A percentile compares a stretch with the other conserved stretches of the same genome.
phyloP scores from a whole-genome alignment of 495 filamentous ascomycete genomes.

The Penicillium verhagenii region DNA sequence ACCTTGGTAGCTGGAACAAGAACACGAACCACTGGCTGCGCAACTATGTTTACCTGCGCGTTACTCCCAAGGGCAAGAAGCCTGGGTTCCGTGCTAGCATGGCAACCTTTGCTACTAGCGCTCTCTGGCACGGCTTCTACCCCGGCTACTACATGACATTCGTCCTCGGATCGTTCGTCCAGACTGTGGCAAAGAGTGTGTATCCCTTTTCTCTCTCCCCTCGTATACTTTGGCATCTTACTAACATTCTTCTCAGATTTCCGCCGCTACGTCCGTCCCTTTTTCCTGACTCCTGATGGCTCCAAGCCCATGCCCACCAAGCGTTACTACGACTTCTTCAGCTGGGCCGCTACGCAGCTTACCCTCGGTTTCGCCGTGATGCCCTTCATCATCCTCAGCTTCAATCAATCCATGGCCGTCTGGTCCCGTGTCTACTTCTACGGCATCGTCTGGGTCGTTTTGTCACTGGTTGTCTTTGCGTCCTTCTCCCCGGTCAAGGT shows the following conservation, averaged over 20 bases:
- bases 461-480: conserved; percentile 70
- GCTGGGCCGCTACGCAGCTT: conserved; percentile 76
- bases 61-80: conserved; percentile 93
- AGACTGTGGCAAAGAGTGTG: conserved; percentile 91
- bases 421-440: conserved; percentile 94
- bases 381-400: conserved; percentile 79
- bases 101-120: conserved; percentile 90
- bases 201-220: conserved; percentile 1
- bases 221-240: not conserved
- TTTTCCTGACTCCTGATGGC: conserved; percentile 81
- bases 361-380: conserved; percentile 77
- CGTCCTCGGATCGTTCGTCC: conserved; percentile 81
- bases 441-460: conserved; percentile 62
- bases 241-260: conserved; percentile 55
- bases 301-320: conserved; percentile 66
- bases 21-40: conserved; percentile 97
- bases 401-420: conserved; percentile 62
- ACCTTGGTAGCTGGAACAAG: conserved; percentile 93
- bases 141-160: conserved; percentile 95
- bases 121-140: conserved; percentile 98
- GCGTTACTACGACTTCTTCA: conserved; percentile 80
- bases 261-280: conserved; percentile 86
- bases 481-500: conserved; percentile 75
- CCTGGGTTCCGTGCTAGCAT: conserved; percentile 93
- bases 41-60: conserved; percentile 92